Evolutionary conservation across 1,139 yeast species (phyloP), one percentile per base, ranked within the genome.

Genomic region (Debaryomyces coudertii): DNA sequence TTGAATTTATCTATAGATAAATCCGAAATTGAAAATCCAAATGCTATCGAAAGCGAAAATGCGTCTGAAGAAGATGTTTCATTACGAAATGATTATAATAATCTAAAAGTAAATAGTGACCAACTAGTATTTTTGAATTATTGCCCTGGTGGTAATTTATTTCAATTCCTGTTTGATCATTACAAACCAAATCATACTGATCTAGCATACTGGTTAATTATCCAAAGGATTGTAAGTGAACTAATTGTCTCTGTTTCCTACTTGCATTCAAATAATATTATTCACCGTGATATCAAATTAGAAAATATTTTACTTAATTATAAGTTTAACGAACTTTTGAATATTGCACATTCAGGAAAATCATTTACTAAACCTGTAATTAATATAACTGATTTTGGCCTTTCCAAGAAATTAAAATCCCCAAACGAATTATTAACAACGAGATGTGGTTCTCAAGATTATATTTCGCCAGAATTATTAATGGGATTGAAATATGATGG

Each of bases 391-490:
- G 99, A 93, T 69, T 84, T 93, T 66, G 99, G 99, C 0, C 75
- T 93, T 23, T 86, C 96, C 11, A 84, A 90, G 55, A 71, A 74
- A 45, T 76, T 92, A 16, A 80, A 78, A 40, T 77, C 79, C 1
- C 72, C 69, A 0, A 73, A 79, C 51, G 89, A 90, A 34, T 56
- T 85, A 47, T 73, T 95, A 24, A 76, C 86, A 2, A 92, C 98
- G 0, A 69, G 98, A 48, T 93, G 99, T 65, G 99, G 99, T 0
- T 87, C 96, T 1, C 97, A 90, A 53, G 98, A 93, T 63, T 93
- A 93, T 56, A 96, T 93, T 2, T 85, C 97, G 0, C 99, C 98
- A 0, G 99, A 93, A 62, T 70, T 93, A 29, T 70, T 93, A 35
- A 82, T 93, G 83, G 98, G 98, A 0, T 75, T 89, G 48, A 85